Percentiles rank a stretch among this genome's conserved stretches.
Conservation (phyloP, 257 asterid genomes). For the Schizonepeta tenuifolia region DNA sequence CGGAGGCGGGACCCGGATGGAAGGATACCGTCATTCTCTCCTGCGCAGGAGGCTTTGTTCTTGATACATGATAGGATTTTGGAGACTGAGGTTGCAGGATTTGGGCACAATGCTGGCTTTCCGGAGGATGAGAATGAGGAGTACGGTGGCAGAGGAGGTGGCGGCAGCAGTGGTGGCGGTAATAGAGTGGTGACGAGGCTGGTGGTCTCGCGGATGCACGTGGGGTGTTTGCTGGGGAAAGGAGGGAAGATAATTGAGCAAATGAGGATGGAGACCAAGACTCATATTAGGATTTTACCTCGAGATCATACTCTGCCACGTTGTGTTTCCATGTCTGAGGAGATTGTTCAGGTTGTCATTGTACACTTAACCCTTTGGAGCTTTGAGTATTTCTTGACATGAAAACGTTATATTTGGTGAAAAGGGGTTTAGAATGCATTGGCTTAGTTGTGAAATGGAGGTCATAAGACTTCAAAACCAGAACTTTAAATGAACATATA, state of each 20-base stretch:
- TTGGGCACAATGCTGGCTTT: slow-evolving; percentile 46
- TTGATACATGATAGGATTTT: slow-evolving; percentile 86
- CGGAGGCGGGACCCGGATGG: slow-evolving; percentile 82
- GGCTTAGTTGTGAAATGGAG: slow-evolving; percentile 25
- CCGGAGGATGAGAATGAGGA: slow-evolving; percentile 59
- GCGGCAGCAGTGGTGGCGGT: slow-evolving; percentile 34
- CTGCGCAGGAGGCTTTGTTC: slow-evolving; percentile 89
- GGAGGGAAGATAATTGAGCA: slow-evolving; percentile 97
- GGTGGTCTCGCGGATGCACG: slow-evolving; percentile 87
- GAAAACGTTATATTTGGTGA: slow-evolving; percentile 19
- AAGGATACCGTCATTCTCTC: slow-evolving; percentile 68
- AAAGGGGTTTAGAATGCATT: slow-evolving; percentile 17
- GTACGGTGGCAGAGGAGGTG: slow-evolving; percentile 48
- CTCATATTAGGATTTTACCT: slow-evolving; percentile 89
- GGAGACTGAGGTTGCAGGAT: slow-evolving; percentile 66
- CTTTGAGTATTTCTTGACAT: slow-evolving; percentile 39
- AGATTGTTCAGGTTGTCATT: slow-evolving; percentile 91
- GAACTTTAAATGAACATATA: slow-evolving; percentile 11
- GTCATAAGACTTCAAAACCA: slow-evolving; percentile 19
- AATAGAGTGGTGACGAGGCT: slow-evolving; percentile 74
- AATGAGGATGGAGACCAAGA: slow-evolving; percentile 88
- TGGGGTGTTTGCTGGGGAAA: slow-evolving; percentile 90
- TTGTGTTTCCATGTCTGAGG: slow-evolving; percentile 87
- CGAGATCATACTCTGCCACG: slow-evolving; percentile 82
- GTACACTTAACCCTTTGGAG: slow-evolving; percentile 38